Evolutionary conservation across 257 asterid species (phyloP).

Genomic region (Scutellaria galericulata): DNA sequence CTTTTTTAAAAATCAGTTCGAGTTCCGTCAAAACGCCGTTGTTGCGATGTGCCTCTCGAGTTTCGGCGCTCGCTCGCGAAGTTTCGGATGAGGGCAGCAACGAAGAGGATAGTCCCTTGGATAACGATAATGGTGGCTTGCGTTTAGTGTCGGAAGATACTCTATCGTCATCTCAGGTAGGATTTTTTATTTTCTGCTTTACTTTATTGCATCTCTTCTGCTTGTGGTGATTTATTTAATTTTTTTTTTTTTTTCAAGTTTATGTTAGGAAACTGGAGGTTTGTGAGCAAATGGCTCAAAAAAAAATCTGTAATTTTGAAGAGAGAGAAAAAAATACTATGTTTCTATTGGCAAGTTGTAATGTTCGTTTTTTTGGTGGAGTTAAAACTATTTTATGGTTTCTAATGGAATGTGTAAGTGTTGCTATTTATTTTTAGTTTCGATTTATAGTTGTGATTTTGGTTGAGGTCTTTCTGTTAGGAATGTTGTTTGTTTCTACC

Average conservation of each 20-base stretch:
- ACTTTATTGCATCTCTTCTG: no score
- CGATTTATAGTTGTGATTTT: background rate
- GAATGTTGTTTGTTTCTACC: background rate
- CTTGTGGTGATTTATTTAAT: background rate
- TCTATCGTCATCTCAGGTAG: slow-evolving; percentile 51
- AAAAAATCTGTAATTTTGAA: background rate
- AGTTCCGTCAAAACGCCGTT: slow-evolving; percentile 34
- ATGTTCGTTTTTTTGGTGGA: slow-evolving; percentile 10
- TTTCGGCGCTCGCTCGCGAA: slow-evolving; percentile 46
- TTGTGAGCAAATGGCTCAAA: background rate
- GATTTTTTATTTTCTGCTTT: background rate
- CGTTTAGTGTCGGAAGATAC: slow-evolving; percentile 48
- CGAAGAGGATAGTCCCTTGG: slow-evolving; percentile 39
- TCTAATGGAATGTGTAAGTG: background rate
- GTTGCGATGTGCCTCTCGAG: slow-evolving; percentile 42
- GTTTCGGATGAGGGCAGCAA: slow-evolving; percentile 47
- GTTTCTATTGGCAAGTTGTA: background rate
- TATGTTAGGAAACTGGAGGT: background rate
- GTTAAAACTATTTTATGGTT: background rate
- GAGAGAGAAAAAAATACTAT: no score
- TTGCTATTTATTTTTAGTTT: background rate
- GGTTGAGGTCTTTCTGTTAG: background rate
- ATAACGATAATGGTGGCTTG: slow-evolving; percentile 39
- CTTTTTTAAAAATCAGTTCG: slow-evolving; percentile 34
- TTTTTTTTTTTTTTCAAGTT: background rate